A percentile compares a stretch with the other conserved stretches of the same genome.
These are phyloP conservation scores for Cyanidium caldarium DNA, from an alignment of 23 red algal species.

Conservation along the genomic window DNA sequence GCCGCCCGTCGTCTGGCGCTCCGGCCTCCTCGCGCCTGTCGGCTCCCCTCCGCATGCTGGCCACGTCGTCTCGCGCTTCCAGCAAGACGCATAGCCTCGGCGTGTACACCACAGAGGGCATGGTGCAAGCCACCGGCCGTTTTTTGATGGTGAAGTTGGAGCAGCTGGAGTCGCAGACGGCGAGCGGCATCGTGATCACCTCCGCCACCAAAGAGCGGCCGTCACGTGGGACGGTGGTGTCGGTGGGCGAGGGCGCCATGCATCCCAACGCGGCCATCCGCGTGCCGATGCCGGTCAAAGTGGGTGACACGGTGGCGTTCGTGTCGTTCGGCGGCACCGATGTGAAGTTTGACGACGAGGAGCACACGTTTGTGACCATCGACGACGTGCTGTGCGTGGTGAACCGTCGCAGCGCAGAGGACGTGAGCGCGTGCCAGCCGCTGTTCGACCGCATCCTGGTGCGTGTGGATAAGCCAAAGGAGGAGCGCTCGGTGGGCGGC, in stretches of 20 bases:
- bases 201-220: neutral
- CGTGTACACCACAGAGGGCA: neutral
- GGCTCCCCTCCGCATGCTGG: too few species aligned
- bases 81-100: neutral
- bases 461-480: slow-evolving; percentile 33
- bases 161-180: neutral
- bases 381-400: slow-evolving; percentile 86
- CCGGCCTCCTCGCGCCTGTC: too few species aligned
- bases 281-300: slow-evolving; percentile 50
- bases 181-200: neutral
- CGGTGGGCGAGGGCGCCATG: neutral
- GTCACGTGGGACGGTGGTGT: neutral
- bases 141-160: neutral
- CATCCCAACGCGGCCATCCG: neutral
- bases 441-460: slow-evolving; percentile 66
- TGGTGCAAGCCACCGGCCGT: neutral
- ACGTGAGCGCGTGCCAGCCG: slow-evolving; percentile 33
- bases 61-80: too few species aligned
- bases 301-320: slow-evolving; percentile 67
- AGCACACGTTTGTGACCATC: slow-evolving; percentile 69
- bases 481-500: slow-evolving; percentile 44
- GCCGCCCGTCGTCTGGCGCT: too few species aligned
- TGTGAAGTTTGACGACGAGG: slow-evolving; percentile 56
- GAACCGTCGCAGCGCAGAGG: slow-evolving; percentile 28
- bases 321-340: slow-evolving; percentile 75